These are phyloP conservation scores for Aureobasidium musti DNA, from an alignment of 2,329 filamentous ascomycete genomes.

Conservation along the genomic window DNA sequence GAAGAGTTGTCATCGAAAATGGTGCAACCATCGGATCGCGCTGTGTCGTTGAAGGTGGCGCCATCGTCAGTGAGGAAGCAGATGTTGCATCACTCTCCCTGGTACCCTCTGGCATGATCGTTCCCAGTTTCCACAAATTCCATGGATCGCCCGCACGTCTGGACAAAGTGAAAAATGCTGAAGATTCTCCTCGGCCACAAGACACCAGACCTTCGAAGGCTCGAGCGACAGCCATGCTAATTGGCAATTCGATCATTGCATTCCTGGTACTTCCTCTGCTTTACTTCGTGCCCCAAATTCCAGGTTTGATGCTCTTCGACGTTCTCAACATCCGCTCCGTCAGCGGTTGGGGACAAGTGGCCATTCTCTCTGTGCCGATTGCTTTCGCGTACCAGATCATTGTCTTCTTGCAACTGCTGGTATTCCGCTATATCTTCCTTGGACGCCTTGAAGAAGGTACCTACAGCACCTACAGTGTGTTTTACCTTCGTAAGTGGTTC, in stretches of 20 bases:
- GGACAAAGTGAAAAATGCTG: background rate
- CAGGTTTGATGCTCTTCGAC: slow-evolving; percentile 15
- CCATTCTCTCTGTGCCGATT: slow-evolving; percentile 5
- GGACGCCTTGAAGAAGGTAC: slow-evolving; percentile 2
- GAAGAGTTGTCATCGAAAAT: background rate
- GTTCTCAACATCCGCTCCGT: background rate
- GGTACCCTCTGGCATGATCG: slow-evolving; percentile 4
- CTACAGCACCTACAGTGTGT: slow-evolving; percentile 6
- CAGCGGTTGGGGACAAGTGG: background rate
- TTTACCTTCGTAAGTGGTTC: slow-evolving; percentile 16
- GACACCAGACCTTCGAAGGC: slow-evolving; percentile 12
- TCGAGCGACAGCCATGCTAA: slow-evolving; percentile 6
- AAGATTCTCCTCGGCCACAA: slow-evolving; percentile 1
- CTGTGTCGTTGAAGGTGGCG: slow-evolving; percentile 10
- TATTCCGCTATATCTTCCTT: slow-evolving; percentile 9
- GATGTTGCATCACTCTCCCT: slow-evolving; percentile 12
- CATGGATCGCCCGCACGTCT: slow-evolving; percentile 15
- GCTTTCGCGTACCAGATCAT: slow-evolving; percentile 2
- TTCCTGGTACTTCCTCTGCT: background rate
- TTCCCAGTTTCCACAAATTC: background rate
- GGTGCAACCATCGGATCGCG: slow-evolving; percentile 1
- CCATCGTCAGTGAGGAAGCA: background rate
- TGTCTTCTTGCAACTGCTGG: background rate
- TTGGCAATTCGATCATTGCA: background rate
- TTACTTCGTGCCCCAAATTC: slow-evolving; percentile 11